phyloP scores from a whole-genome alignment of 371 early-diverging fungal genomes.

The Globomyces sp. region DNA sequence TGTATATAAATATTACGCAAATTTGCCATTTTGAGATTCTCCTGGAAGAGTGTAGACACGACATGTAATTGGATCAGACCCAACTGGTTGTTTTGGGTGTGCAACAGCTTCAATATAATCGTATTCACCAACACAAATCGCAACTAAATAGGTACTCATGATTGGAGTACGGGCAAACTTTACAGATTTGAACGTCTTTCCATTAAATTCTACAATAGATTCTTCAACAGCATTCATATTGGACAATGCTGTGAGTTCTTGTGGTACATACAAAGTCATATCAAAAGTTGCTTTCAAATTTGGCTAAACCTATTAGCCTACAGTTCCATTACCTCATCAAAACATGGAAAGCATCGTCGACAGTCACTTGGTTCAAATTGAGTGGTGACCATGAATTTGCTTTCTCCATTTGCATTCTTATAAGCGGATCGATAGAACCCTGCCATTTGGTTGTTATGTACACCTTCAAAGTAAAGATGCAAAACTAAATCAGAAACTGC shows the following conservation, averaged over 20 bases:
- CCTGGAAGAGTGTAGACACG: slow-evolving; percentile 80
- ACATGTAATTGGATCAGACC: slow-evolving; percentile 62
- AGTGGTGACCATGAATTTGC: slow-evolving; percentile 74
- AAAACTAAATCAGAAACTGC: slow-evolving; percentile 60
- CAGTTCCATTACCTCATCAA: no score
- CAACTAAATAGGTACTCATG: slow-evolving; percentile 73
- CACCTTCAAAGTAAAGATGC: slow-evolving; percentile 63
- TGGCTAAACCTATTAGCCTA: no score
- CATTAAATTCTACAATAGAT: slow-evolving; percentile 30
- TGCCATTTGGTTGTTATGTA: slow-evolving; percentile 75
- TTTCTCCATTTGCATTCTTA: slow-evolving; percentile 53
- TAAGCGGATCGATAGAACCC: slow-evolving; percentile 84
- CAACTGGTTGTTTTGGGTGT: slow-evolving; percentile 56
- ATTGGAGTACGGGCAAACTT: slow-evolving; percentile 43
- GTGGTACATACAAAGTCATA: slow-evolving; percentile 69
- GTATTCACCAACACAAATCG: slow-evolving; percentile 68
- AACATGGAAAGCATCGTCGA: slow-evolving; percentile 88
- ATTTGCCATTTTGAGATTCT: slow-evolving; percentile 66
- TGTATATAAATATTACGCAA: slow-evolving; percentile 44
- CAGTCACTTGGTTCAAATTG: slow-evolving; percentile 93
- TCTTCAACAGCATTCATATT: slow-evolving; percentile 73
- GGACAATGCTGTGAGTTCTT: slow-evolving; percentile 70
- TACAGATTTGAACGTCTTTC: slow-evolving; percentile 60
- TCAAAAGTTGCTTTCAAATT: slow-evolving; percentile 80
- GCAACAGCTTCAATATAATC: slow-evolving; percentile 80